These are phyloP conservation scores for Populus pruinosa DNA, from an alignment of 345 rosid species.

Conservation along the genomic window DNA sequence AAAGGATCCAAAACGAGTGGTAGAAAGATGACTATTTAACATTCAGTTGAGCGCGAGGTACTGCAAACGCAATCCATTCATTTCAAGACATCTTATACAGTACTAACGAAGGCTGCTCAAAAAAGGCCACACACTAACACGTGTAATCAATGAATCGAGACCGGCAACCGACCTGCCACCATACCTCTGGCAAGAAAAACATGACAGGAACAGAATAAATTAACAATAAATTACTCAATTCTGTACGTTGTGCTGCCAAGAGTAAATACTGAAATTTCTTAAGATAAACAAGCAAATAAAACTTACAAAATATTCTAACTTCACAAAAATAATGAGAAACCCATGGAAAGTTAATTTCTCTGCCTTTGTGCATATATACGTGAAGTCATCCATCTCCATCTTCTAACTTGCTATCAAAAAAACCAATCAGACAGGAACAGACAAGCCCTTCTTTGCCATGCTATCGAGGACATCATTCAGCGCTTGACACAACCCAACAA, in stretches of 20 bases:
- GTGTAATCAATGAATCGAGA: not conserved
- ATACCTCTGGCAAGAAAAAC: not conserved
- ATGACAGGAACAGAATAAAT: not conserved
- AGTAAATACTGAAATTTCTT: not conserved
- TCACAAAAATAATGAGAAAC: slow-evolving; percentile 1
- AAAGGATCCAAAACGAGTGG: no score
- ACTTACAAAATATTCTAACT: slow-evolving; percentile 1
- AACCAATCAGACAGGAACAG: slow-evolving; percentile 65
- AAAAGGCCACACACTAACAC: no score
- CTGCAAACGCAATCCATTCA: no score
- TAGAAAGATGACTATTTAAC: no score
- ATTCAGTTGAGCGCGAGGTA: no score
- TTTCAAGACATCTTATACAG: no score
- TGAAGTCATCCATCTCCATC: not conserved
- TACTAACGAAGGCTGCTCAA: no score
- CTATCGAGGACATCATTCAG: slow-evolving; percentile 84
- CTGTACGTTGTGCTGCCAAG: not conserved
- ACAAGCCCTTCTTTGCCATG: slow-evolving; percentile 86
- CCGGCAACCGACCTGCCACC: not conserved
- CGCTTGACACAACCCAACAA: slow-evolving; percentile 88
- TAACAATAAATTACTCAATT: not conserved
- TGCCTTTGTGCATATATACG: not conserved
- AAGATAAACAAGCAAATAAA: not conserved
- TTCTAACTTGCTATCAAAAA: not conserved
- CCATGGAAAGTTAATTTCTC: not conserved